Conservation (phyloP, 164 flowering plant species). For the Piper longum region DNA sequence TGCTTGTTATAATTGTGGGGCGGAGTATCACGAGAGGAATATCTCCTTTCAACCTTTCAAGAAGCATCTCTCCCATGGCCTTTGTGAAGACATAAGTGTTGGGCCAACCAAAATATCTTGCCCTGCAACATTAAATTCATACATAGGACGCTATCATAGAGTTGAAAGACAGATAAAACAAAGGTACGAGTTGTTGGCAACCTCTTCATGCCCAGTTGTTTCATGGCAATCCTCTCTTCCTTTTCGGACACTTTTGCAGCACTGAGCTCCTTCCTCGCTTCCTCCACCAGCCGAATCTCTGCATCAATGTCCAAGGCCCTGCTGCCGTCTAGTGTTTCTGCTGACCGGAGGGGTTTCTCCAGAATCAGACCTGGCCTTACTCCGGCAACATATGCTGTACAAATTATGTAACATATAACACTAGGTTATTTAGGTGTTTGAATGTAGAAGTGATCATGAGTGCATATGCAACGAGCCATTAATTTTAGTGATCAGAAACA, state of each 20-base stretch:
- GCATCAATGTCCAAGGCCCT: conserved; percentile 22
- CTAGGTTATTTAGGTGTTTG: too few species aligned
- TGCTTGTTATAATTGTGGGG: conserved; percentile 24
- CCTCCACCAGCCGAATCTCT: conserved; percentile 26
- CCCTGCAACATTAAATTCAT: conserved; percentile 10
- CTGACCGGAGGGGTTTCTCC: conserved; percentile 33
- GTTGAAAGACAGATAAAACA: too few species aligned
- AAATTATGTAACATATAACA: not conserved
- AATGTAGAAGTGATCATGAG: not conserved
- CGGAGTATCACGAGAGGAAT: conserved; percentile 22
- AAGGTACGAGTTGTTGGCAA: conserved; percentile 2
- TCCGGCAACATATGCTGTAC: conserved; percentile 52
- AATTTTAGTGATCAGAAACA: too few species aligned
- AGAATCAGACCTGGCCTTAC: conserved; percentile 27
- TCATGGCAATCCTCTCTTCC: conserved; percentile 22
- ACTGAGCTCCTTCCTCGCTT: conserved; percentile 21
- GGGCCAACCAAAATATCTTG: conserved; percentile 35
- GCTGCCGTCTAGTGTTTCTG: conserved; percentile 34
- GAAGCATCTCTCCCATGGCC: conserved; percentile 36
- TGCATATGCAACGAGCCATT: not conserved
- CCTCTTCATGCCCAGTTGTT: conserved; percentile 53
- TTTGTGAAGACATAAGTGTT: conserved; percentile 32
- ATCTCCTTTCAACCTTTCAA: conserved; percentile 13
- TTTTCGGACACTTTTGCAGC: conserved; percentile 10
- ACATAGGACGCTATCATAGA: not conserved